Evolutionary conservation across 495 filamentous ascomycete species (phyloP).

Genomic region (Xylaria sp.): DNA sequence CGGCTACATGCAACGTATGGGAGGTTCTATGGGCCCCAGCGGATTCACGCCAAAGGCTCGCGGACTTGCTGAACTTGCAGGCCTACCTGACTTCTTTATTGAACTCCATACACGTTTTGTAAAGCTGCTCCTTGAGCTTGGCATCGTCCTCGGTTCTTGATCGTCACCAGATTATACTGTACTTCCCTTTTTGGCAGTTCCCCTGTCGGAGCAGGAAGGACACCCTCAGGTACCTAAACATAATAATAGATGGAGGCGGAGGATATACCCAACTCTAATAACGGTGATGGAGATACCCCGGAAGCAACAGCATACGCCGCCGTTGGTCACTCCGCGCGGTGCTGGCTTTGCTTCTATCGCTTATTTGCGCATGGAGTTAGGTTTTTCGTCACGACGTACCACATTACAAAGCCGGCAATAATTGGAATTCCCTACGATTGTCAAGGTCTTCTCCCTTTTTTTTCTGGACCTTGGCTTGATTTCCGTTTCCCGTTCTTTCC

Average conservation of each 20-base stretch:
- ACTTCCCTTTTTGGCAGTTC: not conserved
- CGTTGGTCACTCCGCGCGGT: not conserved
- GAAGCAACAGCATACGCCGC: not conserved
- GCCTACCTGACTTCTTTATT: slow-evolving; percentile 86
- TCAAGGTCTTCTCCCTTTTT: not conserved
- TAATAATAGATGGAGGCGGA: slow-evolving; percentile 4
- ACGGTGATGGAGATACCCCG: slow-evolving; percentile 5
- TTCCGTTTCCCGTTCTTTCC: not conserved
- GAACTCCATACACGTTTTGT: slow-evolving; percentile 85
- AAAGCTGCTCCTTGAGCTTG: slow-evolving; percentile 71
- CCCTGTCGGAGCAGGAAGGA: not conserved
- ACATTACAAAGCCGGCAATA: not conserved
- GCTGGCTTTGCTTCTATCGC: slow-evolving; percentile 11
- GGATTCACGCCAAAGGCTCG: slow-evolving; percentile 67
- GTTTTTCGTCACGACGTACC: not conserved
- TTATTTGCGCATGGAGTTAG: not conserved
- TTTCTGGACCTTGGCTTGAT: not conserved
- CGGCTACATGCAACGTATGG: slow-evolving; percentile 47
- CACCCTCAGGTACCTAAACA: not conserved
- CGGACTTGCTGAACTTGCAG: slow-evolving; percentile 84
- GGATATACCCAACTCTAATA: slow-evolving; percentile 28
- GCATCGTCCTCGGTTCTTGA: slow-evolving; percentile 55
- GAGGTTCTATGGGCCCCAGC: slow-evolving; percentile 45
- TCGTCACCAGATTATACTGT: not conserved
- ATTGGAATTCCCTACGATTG: not conserved